phyloP scores from a whole-genome alignment of 1,284 basidiomycete genomes.

The Leucocoprinus gongylophorus region DNA sequence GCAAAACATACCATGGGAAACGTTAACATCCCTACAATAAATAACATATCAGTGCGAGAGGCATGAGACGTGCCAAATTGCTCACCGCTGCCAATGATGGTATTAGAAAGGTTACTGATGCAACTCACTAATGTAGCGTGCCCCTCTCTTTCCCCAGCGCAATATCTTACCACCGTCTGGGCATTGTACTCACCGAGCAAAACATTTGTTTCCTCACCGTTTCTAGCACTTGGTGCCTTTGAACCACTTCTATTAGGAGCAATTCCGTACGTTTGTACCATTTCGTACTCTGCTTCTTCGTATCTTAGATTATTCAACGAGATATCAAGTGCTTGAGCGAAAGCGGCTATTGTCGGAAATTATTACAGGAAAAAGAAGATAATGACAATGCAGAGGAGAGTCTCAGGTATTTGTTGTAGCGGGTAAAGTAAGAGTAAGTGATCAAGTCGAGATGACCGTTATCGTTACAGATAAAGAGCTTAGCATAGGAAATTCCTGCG shows the following conservation, averaged over 20 bases:
- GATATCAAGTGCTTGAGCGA: background rate
- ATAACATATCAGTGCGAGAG: background rate
- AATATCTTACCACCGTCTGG: conserved; percentile 21
- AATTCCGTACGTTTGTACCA: conserved; percentile 61
- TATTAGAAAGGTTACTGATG: conserved; percentile 76
- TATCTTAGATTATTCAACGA: conserved; percentile 6
- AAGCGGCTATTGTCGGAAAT: background rate
- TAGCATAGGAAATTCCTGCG: too few species aligned
- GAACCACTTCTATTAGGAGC: conserved; percentile 25
- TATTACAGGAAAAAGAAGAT: background rate
- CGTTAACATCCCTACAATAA: conserved; percentile 65
- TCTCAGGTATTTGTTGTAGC: too few species aligned
- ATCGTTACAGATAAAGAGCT: too few species aligned
- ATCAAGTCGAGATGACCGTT: too few species aligned
- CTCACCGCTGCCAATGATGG: conserved; percentile 83
- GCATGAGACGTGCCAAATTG: conserved; percentile 17
- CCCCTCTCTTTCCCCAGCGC: conserved; percentile 42
- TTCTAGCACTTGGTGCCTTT: conserved; percentile 19
- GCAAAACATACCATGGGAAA: conserved; percentile 59
- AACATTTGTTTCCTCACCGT: conserved; percentile 40
- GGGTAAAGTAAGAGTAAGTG: too few species aligned
- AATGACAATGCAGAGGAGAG: too few species aligned
- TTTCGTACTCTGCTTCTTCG: conserved; percentile 40
- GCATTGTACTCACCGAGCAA: conserved; percentile 44
- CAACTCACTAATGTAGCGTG: conserved; percentile 60